Conservation (phyloP, 192 early-diverging fungal genomes). For the Linnemannia exigua region DNA sequence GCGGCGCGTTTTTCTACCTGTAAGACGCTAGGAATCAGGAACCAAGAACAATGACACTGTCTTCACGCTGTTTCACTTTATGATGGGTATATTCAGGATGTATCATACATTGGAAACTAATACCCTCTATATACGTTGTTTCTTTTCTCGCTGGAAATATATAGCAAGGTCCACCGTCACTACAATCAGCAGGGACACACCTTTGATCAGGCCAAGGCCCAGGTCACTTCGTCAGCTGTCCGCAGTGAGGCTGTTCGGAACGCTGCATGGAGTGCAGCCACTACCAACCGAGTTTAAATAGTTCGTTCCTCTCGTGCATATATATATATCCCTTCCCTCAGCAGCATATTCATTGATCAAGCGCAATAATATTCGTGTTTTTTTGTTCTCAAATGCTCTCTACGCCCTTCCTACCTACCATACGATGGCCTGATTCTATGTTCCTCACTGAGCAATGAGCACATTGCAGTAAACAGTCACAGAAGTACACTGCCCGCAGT, state of each 20-base stretch:
- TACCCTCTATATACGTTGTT: background rate
- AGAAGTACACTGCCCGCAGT: background rate
- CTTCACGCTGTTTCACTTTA: background rate
- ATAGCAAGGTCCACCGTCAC: constrained; percentile 72
- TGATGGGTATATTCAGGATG: background rate
- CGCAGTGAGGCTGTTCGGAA: constrained; percentile 65
- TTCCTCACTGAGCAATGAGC: background rate
- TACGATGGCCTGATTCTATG: too few relatives aligned
- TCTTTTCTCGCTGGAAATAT: constrained; percentile 46
- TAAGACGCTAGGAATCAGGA: constrained; percentile 8
- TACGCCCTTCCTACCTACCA: too few relatives aligned
- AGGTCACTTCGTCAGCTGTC: constrained; percentile 57
- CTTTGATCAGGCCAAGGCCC: constrained; percentile 76
- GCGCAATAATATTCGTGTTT: background rate
- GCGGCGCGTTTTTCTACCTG: constrained; percentile 45
- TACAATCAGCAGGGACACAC: constrained; percentile 80
- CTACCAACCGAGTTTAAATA: constrained; percentile 53
- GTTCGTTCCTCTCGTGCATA: background rate
- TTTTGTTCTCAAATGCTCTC: background rate
- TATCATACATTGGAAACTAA: background rate
- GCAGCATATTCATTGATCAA: background rate
- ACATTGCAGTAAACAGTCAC: background rate
- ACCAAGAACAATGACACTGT: background rate
- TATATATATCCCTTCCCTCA: background rate
- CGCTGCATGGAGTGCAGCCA: constrained; percentile 62